Percentiles rank a stretch among this genome's conserved stretches.
Conservation (phyloP, 352 stramenopile species). For the Aphanomyces invadans region DNA sequence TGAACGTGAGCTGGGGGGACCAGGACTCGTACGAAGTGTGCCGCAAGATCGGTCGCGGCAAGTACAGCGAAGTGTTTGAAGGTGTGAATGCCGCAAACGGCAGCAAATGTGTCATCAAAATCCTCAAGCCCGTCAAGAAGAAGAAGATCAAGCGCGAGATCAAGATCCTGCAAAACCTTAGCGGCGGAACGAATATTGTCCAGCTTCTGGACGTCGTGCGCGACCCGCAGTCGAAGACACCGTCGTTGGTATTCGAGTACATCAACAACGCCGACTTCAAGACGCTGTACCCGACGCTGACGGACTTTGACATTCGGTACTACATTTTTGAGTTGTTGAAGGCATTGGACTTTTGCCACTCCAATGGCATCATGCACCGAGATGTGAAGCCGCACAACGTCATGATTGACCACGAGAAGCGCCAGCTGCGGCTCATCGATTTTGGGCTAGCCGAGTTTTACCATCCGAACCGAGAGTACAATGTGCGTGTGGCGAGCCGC, state of each 20-base stretch:
- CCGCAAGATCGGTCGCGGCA: slow-evolving; percentile 97
- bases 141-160: slow-evolving; percentile 99
- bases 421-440: slow-evolving; percentile 96
- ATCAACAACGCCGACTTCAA: slow-evolving; percentile 99
- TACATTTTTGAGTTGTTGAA: slow-evolving; percentile 97
- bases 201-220: slow-evolving; percentile 98
- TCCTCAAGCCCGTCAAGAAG: slow-evolving; percentile 99
- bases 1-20: slow-evolving; percentile 96
- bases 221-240: slow-evolving; percentile 98
- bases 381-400: slow-evolving; percentile 99
- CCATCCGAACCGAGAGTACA: slow-evolving; percentile 97
- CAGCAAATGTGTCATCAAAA: slow-evolving; percentile 98
- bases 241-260: slow-evolving; percentile 97
- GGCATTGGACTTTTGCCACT: slow-evolving; percentile 98
- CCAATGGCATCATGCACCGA: slow-evolving; percentile 99
- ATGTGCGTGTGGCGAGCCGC: slow-evolving; percentile 96
- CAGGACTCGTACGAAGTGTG: slow-evolving; percentile 99
- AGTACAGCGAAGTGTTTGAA: slow-evolving; percentile 98
- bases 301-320: slow-evolving; percentile 98
- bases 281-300: slow-evolving; percentile 97
- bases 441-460: slow-evolving; percentile 99
- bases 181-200: slow-evolving; percentile 97
- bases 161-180: slow-evolving; percentile 99
- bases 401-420: slow-evolving; percentile 99
- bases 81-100: slow-evolving; percentile 97